Evolutionary conservation across 495 filamentous ascomycete genomes (phyloP), one percentile per base, ranked within the genome.

Genomic region (Tuber umbilicatum): DNA sequence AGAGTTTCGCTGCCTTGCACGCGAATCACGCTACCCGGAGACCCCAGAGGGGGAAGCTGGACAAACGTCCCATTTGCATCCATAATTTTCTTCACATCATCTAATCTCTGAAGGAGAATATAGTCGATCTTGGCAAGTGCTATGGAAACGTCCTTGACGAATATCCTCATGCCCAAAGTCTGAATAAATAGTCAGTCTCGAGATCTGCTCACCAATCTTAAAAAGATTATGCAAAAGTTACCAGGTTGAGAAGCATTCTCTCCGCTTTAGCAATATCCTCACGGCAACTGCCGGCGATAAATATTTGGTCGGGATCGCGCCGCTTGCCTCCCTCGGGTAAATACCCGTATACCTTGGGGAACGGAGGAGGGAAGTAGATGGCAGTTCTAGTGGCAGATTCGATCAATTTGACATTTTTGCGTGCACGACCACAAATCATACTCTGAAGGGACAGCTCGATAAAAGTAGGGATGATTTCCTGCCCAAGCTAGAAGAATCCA

Each of bases 1-100:
- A 97, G 86, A 60, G 95, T 92, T 81, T 99, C 96, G 0, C 91
- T 90, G 69, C 93, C 96, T 82, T 98, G 96, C 47, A 98, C 90
- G 35, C 95, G 90, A 77, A 98, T 91, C 45, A 91, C 83, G 70
- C 88, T 90, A 27, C 90, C 89, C 80, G 92, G 90, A 73, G 92
- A 91, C 31, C 92, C 95, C 47, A 98, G 87, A 35, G 90, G 87
- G 6, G 94, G 94, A 73, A 98, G 92, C 73, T 96, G 88, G 76
- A 99, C 91, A 84, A 94, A 97, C 9, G 94, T 94, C 14, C 94
- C 94, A 81, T 98, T 98, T 71, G 90, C 90, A 82, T 98, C 95
- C 86, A 97, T 97, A 69, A 99, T 97, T 87, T 97, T 97, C 74
- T 93, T 91, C 42, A 97, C 92, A 82, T 98, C 97, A 83, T 98